Conservation (phyloP, 176 grass and related monocot genomes). For the Miscanthus lutarioriparius region DNA sequence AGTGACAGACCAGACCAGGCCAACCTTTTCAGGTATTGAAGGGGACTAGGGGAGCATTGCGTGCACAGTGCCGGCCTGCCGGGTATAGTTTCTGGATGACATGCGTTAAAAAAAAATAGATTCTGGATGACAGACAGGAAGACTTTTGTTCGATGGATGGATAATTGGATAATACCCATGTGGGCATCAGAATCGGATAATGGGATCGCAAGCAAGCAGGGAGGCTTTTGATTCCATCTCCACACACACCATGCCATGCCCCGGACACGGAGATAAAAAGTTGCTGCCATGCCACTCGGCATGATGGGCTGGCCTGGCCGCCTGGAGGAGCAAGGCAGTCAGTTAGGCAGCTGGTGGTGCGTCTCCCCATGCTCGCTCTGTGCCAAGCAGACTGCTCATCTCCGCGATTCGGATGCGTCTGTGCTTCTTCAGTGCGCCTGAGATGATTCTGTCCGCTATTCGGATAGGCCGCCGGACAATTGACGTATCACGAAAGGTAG, state of each 20-base stretch:
- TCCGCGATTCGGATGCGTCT: slow-evolving; percentile 4
- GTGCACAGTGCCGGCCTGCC: neutral
- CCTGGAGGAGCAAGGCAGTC: slow-evolving; percentile 7
- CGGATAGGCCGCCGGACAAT: slow-evolving; percentile 16
- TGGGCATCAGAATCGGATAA: slow-evolving; percentile 30
- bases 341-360: slow-evolving; percentile 12
- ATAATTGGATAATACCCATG: neutral
- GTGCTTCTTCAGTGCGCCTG: slow-evolving; percentile 26
- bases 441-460: slow-evolving; percentile 29
- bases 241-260: neutral
- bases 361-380: neutral
- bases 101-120: neutral
- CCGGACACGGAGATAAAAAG: slow-evolving; percentile 27
- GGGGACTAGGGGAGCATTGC: neutral
- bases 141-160: neutral
- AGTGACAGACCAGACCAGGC: neutral
- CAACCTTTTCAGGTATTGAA: neutral
- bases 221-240: slow-evolving; percentile 27
- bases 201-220: slow-evolving; percentile 25
- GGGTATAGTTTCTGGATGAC: neutral
- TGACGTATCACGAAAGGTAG: slow-evolving; percentile 20
- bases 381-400: slow-evolving; percentile 10
- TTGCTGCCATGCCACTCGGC: slow-evolving; percentile 30
- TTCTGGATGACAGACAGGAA: neutral
- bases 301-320: slow-evolving; percentile 21